These are phyloP conservation scores for Sugiyamaella sp. DNA, from an alignment of 1,139 yeast species.

Conservation along the genomic window DNA sequence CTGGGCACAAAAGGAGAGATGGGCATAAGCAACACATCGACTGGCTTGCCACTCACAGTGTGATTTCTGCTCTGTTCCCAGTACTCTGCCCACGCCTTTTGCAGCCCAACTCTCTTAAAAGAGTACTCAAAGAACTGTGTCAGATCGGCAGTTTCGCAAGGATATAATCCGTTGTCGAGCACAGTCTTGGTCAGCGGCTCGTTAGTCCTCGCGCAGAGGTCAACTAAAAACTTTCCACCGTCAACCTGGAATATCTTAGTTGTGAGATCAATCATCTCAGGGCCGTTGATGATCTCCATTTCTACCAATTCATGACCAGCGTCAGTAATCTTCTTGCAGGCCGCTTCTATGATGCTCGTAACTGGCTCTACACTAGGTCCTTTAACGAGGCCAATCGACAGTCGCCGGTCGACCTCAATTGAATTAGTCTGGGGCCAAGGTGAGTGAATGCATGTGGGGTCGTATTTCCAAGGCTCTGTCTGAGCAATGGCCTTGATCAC, in stretches of 20 bases:
- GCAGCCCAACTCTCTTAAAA: conserved; percentile 49
- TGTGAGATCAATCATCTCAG: conserved; percentile 42
- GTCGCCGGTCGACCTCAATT: conserved; percentile 21
- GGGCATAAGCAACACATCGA: conserved; percentile 46
- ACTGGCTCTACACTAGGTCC: conserved; percentile 51
- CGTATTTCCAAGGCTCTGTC: conserved; percentile 60
- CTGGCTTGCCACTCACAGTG: conserved; percentile 40
- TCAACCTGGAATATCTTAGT: conserved; percentile 49
- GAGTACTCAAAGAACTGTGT: conserved; percentile 40
- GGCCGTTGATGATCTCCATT: conserved; percentile 44
- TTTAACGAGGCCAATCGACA: conserved; percentile 39
- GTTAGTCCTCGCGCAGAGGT: conserved; percentile 43
- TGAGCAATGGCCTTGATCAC: conserved; percentile 56
- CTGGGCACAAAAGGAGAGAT: conserved; percentile 40
- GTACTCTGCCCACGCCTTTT: conserved; percentile 48
- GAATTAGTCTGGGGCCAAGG: conserved; percentile 36
- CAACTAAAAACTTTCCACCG: conserved; percentile 47
- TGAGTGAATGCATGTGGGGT: conserved; percentile 42
- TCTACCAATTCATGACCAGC: conserved; percentile 50
- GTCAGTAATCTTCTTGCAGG: conserved; percentile 33
- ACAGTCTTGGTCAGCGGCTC: conserved; percentile 46
- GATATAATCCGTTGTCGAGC: conserved; percentile 42
- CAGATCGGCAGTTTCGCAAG: conserved; percentile 38
- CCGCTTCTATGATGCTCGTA: conserved; percentile 39
- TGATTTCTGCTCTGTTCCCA: conserved; percentile 32